These are phyloP conservation scores for Cetradonia linearis DNA, from an alignment of 495 filamentous ascomycete genomes.

Conservation along the genomic window DNA sequence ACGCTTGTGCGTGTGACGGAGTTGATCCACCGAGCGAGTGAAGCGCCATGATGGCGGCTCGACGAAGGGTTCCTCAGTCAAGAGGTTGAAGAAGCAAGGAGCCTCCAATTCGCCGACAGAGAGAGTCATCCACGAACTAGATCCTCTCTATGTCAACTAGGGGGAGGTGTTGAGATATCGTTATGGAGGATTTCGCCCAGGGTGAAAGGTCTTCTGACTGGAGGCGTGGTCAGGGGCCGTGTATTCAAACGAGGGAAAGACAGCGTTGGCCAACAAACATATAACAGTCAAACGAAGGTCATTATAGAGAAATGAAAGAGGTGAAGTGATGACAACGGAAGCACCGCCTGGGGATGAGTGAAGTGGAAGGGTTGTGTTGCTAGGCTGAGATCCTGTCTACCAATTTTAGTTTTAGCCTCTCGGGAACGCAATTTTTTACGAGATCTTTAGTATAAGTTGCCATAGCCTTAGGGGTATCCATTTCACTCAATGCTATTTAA, in stretches of 20 bases:
- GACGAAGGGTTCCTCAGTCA: neutral
- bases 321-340: neutral
- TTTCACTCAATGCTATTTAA: neutral
- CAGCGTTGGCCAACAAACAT: neutral
- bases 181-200: neutral
- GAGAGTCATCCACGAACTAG: neutral
- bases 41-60: slow-evolving; percentile 25
- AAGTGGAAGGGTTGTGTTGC: neutral
- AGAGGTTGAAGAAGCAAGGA: neutral
- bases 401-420: neutral
- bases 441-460: slow-evolving; percentile 2
- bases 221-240: neutral
- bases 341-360: neutral
- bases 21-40: slow-evolving; percentile 29
- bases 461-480: slow-evolving; percentile 3
- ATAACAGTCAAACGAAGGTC: neutral
- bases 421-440: slow-evolving; percentile 5
- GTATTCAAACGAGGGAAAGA: slow-evolving; percentile 9
- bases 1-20: slow-evolving; percentile 74
- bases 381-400: neutral
- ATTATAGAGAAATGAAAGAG: neutral
- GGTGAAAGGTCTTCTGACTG: neutral
- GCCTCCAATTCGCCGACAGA: neutral
- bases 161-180: neutral
- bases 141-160: neutral